Conservation (phyloP, 345 rosid genomes). For the Nephelium lappaceum region DNA sequence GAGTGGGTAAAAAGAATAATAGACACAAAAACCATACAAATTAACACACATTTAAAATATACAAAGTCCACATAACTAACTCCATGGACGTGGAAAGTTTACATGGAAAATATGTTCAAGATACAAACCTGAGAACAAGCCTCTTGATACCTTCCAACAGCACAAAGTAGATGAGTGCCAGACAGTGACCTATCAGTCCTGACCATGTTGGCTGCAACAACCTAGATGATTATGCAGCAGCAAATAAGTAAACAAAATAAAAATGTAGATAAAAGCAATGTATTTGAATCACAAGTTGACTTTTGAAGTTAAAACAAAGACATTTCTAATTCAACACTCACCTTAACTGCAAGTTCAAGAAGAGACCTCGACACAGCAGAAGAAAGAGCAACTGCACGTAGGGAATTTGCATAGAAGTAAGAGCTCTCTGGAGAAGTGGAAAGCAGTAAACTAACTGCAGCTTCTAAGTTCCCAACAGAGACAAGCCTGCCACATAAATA, state of each 20-base stretch:
- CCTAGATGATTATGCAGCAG: conserved; percentile 45
- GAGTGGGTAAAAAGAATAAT: background rate
- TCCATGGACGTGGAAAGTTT: background rate
- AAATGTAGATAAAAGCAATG: background rate
- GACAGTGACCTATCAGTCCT: conserved; percentile 83
- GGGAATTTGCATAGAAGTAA: conserved; percentile 88
- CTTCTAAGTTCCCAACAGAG: conserved; percentile 91
- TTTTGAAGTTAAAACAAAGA: background rate
- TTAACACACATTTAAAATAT: background rate
- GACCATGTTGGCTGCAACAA: conserved; percentile 98
- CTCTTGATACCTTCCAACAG: conserved; percentile 97
- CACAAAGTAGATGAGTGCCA: conserved; percentile 95
- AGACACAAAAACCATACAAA: background rate
- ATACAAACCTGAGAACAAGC: conserved; percentile 93
- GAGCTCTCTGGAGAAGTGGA: conserved; percentile 89
- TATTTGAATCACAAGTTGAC: conserved; percentile 5
- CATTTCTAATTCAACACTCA: conserved; percentile 26
- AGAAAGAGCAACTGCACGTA: conserved; percentile 96
- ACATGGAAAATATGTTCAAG: background rate
- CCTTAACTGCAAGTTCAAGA: conserved; percentile 96
- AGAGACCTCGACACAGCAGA: conserved; percentile 96
- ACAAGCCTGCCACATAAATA: conserved; percentile 66
- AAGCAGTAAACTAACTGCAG: conserved; percentile 93
- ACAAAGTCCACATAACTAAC: background rate
- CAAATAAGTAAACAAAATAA: conserved; percentile 14